These are phyloP conservation scores for Mucor ambiguus DNA, from an alignment of 371 early-diverging fungal genomes.

Conservation along the genomic window DNA sequence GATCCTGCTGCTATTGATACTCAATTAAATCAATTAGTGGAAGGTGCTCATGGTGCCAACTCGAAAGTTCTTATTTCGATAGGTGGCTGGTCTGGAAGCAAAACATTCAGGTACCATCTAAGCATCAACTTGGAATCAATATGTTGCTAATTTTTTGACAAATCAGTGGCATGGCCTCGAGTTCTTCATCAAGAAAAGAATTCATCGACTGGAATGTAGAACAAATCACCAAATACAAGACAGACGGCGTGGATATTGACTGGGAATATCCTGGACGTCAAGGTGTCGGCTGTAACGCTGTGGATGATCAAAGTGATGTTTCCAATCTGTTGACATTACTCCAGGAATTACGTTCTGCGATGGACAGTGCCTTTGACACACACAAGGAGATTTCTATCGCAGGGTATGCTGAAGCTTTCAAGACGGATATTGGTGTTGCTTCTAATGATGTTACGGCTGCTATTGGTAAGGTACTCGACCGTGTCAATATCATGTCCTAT, in stretches of 20 bases:
- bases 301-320: slow-evolving; percentile 42
- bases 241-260: slow-evolving; percentile 48
- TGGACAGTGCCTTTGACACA: slow-evolving; percentile 53
- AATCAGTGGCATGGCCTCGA: slow-evolving; percentile 40
- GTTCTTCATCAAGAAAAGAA: slow-evolving; percentile 34
- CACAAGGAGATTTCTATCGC: slow-evolving; percentile 62
- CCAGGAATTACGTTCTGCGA: slow-evolving; percentile 56
- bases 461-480: slow-evolving; percentile 60
- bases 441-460: slow-evolving; percentile 52
- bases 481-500: slow-evolving; percentile 60
- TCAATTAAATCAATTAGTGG: slow-evolving; percentile 41
- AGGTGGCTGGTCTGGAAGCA: slow-evolving; percentile 80
- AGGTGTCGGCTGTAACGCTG: slow-evolving; percentile 57
- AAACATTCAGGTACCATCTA: slow-evolving; percentile 52
- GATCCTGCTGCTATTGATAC: slow-evolving; percentile 18
- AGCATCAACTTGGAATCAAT: background rate
- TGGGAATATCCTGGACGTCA: slow-evolving; percentile 68
- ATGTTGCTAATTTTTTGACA: background rate
- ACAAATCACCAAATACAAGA: slow-evolving; percentile 32
- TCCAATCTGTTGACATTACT: slow-evolving; percentile 51
- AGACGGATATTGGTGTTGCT: slow-evolving; percentile 44
- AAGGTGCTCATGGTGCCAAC: slow-evolving; percentile 46
- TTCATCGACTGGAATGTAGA: slow-evolving; percentile 46
- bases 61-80: slow-evolving; percentile 57
- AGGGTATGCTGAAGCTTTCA: slow-evolving; percentile 54